These are phyloP conservation scores for Lactarius hengduanensis DNA, from an alignment of 768 basidiomycete genomes.

Conservation along the genomic window DNA sequence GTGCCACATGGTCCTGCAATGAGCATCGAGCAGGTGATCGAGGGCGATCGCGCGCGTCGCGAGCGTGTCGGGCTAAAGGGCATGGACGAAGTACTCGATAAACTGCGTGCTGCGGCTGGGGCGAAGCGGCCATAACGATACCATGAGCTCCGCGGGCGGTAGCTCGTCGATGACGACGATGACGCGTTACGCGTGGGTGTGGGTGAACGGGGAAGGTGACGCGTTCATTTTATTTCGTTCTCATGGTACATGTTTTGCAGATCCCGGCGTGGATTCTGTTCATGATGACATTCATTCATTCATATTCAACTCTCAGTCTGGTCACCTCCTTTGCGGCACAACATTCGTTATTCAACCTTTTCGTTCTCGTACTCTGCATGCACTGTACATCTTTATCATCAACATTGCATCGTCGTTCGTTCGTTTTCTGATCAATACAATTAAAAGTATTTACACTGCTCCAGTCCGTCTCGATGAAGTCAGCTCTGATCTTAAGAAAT, in stretches of 20 bases:
- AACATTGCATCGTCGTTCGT: constrained; percentile 20
- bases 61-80: constrained; percentile 26
- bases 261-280: constrained; percentile 8
- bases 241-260: constrained; percentile 6
- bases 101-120: constrained; percentile 24
- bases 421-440: constrained; percentile 19
- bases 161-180: constrained; percentile 16
- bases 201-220: constrained; percentile 19
- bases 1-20: constrained; percentile 12
- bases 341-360: constrained; percentile 8
- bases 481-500: neutral
- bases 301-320: neutral
- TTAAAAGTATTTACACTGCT: constrained; percentile 15
- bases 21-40: constrained; percentile 29
- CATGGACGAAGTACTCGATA: constrained; percentile 29
- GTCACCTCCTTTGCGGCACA: constrained; percentile 14
- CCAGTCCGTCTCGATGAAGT: neutral
- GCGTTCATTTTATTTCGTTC: constrained; percentile 9
- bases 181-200: constrained; percentile 1
- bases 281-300: constrained; percentile 14
- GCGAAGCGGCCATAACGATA: neutral
- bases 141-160: constrained; percentile 9
- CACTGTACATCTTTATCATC: constrained; percentile 28
- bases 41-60: constrained; percentile 21
- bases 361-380: constrained; percentile 23